These are phyloP conservation scores for Emergomyces pasteurianus DNA, from an alignment of 2,329 filamentous ascomycete genomes.

Conservation along the genomic window DNA sequence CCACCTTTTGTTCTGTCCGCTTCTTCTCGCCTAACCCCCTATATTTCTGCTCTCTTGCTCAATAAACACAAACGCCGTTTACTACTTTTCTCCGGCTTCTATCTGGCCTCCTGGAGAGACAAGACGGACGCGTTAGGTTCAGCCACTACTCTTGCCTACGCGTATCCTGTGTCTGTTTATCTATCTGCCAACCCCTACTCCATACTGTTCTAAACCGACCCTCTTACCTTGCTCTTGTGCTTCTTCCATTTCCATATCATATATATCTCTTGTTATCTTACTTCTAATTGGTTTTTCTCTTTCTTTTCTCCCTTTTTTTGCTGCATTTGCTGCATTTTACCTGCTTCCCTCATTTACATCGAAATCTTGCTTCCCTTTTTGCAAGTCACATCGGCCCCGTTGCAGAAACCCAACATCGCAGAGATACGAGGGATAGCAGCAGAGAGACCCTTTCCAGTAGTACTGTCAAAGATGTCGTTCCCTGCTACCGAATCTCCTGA, in stretches of 20 bases:
- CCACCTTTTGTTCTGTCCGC: not conserved
- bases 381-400: not conserved
- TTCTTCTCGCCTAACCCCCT: not conserved
- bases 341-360: not conserved
- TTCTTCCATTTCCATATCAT: not conserved
- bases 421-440: not conserved
- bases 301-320: too few relatives aligned
- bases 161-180: not conserved
- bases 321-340: not conserved
- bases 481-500: conserved; percentile 16
- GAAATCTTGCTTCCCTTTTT: not conserved
- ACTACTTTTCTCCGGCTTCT: not conserved
- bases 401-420: not conserved
- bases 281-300: not conserved
- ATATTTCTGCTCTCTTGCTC: not conserved
- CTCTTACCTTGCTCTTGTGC: not conserved
- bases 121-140: not conserved
- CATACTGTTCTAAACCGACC: not conserved
- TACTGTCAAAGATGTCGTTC: conserved; percentile 19
- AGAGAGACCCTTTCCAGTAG: not conserved
- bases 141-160: not conserved
- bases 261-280: not conserved
- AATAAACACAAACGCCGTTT: not conserved
- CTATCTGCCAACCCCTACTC: too few relatives aligned
- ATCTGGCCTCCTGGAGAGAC: not conserved